phyloP scores from a whole-genome alignment of 345 rosid species.

The Sonneratia alba region DNA sequence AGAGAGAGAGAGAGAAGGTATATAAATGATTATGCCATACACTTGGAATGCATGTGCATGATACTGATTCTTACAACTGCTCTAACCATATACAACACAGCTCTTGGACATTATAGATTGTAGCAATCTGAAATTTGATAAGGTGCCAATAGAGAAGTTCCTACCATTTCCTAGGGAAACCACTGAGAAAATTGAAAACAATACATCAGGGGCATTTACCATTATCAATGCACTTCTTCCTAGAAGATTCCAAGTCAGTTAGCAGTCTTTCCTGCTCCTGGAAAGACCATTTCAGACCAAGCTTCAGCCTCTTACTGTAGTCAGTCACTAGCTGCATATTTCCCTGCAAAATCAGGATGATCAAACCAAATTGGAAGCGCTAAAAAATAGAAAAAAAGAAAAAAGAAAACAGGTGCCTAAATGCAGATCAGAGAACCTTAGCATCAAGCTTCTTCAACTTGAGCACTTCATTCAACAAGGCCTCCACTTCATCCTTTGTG shows the following conservation, averaged over 20 bases:
- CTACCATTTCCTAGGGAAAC: neutral
- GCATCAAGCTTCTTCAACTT: conserved; percentile 65
- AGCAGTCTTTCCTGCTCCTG: conserved; percentile 51
- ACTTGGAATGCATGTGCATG: neutral
- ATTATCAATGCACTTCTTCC: conserved; percentile 39
- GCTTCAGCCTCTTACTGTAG: conserved; percentile 57
- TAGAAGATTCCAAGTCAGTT: conserved; percentile 41
- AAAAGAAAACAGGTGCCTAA: neutral
- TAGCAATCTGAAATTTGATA: neutral
- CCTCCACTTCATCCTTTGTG: conserved; percentile 68
- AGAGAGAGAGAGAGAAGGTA: neutral
- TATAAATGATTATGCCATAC: neutral
- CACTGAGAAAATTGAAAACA: no score
- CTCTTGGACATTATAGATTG: neutral
- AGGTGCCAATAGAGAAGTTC: neutral
- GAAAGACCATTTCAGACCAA: conserved; percentile 69
- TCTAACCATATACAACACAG: neutral
- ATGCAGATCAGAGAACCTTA: conserved; percentile 37
- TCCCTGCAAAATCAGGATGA: conserved; percentile 27
- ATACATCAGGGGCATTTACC: conserved; percentile 25
- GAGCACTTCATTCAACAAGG: conserved; percentile 57
- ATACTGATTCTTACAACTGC: neutral
- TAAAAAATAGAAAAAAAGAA: neutral
- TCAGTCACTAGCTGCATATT: conserved; percentile 48
- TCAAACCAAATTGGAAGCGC: neutral